A percentile compares a stretch with the other conserved stretches of the same genome.
phyloP scores from a whole-genome alignment of 2,329 filamentous ascomycete species.

The Tolypocladium ophioglossoides region DNA sequence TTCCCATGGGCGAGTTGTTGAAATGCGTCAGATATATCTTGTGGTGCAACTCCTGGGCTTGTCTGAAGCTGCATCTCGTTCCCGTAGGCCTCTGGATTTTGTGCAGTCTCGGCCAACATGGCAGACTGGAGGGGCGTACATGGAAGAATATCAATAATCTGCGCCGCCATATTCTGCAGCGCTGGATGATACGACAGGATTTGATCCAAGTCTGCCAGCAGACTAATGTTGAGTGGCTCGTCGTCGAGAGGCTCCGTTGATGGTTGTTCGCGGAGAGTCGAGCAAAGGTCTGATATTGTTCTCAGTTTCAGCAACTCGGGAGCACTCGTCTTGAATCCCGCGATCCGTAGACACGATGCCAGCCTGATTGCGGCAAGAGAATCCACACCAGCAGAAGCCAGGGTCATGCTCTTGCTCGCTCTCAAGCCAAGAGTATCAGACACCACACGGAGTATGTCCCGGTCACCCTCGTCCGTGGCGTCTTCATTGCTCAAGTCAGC shows the following conservation, averaged over 20 bases:
- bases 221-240: constrained; percentile 4
- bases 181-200: constrained; percentile 9
- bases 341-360: constrained; percentile 50
- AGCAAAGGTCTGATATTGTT: constrained; percentile 23
- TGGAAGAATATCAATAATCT: constrained; percentile 34
- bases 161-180: constrained; percentile 8
- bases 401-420: constrained; percentile 25
- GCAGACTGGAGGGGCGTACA: constrained; percentile 68
- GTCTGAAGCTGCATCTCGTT: constrained; percentile 66
- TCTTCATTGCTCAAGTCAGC: constrained; percentile 1
- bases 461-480: constrained; percentile 6
- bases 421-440: constrained; percentile 26
- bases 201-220: constrained; percentile 8
- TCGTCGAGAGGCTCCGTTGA: background rate
- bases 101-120: constrained; percentile 68
- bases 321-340: constrained; percentile 45
- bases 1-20: constrained; percentile 40
- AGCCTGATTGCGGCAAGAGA: constrained; percentile 42
- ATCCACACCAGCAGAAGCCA: constrained; percentile 51
- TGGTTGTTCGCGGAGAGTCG: background rate
- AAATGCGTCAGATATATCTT: constrained; percentile 39
- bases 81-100: constrained; percentile 54
- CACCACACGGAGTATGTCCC: constrained; percentile 28
- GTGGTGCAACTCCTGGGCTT: constrained; percentile 18
- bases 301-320: constrained; percentile 50